A percentile compares a stretch with the other conserved stretches of the same genome.
phyloP scores from a whole-genome alignment of 139 green algal genomes.

The Chlorella vulgaris region DNA sequence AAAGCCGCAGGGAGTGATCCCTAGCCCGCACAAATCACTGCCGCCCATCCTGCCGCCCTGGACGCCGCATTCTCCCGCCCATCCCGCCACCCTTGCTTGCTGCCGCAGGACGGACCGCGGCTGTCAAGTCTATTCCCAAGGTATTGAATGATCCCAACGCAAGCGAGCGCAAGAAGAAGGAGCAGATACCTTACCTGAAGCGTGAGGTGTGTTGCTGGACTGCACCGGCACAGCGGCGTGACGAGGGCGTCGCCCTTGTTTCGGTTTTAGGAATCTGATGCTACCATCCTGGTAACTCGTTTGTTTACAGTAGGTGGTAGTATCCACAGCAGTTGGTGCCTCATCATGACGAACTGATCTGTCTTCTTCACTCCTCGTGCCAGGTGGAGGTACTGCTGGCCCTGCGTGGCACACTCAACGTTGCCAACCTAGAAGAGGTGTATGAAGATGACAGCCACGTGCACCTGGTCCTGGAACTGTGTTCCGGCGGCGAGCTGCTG shows the following conservation, averaged over 20 bases:
- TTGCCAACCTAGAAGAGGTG: conserved; percentile 48
- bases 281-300: no score
- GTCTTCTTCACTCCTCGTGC: neutral
- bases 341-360: no score
- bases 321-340: no score
- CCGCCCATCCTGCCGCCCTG: neutral
- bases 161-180: conserved; percentile 34
- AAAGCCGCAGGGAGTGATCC: no score
- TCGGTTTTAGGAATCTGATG: no score
- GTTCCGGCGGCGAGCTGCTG: conserved; percentile 53
- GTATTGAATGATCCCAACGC: conserved; percentile 25
- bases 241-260: no score
- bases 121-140: conserved; percentile 44
- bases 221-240: neutral
- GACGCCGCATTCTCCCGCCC: neutral
- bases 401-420: conserved; percentile 45
- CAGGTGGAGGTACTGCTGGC: conserved; percentile 45
- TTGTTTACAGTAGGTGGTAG: no score
- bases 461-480: conserved; percentile 58
- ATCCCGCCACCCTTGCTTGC: neutral
- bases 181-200: conserved; percentile 18
- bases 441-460: conserved; percentile 53
- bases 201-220: conserved; percentile 23
- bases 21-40: no score
- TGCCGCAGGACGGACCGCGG: conserved; percentile 13